phyloP scores from a whole-genome alignment of 495 filamentous ascomycete species.

The Acidiella bohemica region DNA sequence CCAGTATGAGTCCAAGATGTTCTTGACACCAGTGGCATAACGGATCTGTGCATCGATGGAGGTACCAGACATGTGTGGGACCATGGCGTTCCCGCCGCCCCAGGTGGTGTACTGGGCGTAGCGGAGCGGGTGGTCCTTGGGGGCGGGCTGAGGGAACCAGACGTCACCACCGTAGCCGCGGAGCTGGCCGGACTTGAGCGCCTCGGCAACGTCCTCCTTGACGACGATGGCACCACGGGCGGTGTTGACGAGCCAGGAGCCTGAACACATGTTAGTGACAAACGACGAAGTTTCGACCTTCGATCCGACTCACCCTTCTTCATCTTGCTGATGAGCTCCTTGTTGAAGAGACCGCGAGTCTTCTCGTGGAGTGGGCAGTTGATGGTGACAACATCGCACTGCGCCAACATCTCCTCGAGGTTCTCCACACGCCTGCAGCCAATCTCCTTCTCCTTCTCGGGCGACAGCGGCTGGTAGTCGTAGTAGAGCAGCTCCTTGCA shows the following conservation, averaged over 20 bases:
- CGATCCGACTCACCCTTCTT: constrained; percentile 56
- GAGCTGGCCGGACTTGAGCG: constrained; percentile 84
- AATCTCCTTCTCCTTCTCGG: constrained; percentile 91
- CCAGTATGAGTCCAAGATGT: constrained; percentile 83
- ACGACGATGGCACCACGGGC: constrained; percentile 97
- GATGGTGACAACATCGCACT: constrained; percentile 98
- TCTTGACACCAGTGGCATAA: constrained; percentile 80
- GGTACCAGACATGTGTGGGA: constrained; percentile 95
- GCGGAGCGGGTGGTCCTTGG: constrained; percentile 86
- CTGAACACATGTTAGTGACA: constrained; percentile 26
- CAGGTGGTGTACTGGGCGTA: constrained; percentile 76
- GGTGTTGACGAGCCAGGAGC: constrained; percentile 94
- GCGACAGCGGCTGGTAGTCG: constrained; percentile 86
- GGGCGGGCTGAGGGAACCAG: constrained; percentile 87
- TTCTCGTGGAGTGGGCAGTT: constrained; percentile 99
- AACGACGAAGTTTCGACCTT: background rate
- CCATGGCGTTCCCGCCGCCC: constrained; percentile 95
- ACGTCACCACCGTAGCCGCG: constrained; percentile 95
- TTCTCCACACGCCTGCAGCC: constrained; percentile 75
- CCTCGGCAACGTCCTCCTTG: constrained; percentile 96
- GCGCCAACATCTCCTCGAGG: constrained; percentile 87
- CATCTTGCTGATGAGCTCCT: constrained; percentile 99
- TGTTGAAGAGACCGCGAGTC: constrained; percentile 93
- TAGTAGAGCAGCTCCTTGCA: constrained; percentile 99
- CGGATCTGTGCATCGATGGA: constrained; percentile 94